These are phyloP conservation scores for Paraphoma sp. DNA, from an alignment of 2,329 filamentous ascomycete genomes.

Conservation along the genomic window DNA sequence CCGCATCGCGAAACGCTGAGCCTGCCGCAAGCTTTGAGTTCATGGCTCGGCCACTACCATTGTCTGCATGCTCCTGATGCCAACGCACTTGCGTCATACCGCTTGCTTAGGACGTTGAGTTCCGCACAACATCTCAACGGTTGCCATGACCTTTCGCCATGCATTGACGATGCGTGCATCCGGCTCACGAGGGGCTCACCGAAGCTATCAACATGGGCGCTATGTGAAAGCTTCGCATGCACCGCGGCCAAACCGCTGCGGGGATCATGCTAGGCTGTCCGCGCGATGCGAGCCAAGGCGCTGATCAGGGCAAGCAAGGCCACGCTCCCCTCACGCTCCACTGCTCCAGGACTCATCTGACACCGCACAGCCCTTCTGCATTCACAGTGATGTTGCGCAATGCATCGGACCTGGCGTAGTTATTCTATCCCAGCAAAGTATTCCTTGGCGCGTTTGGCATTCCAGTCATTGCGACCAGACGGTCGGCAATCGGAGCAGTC, in stretches of 20 bases:
- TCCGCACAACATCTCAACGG: conserved; percentile 8
- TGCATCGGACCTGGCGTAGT: conserved; percentile 3
- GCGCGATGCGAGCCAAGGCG: conserved; percentile 11
- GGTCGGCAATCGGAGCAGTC: not conserved
- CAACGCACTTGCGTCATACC: conserved; percentile 20
- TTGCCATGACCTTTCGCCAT: conserved; percentile 13
- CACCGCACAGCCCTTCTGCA: conserved; percentile 19
- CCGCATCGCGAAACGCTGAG: conserved; percentile 3
- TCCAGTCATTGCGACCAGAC: not conserved
- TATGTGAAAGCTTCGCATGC: not conserved
- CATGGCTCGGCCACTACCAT: conserved; percentile 1
- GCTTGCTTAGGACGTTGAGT: conserved; percentile 2
- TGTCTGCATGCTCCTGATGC: conserved; percentile 4
- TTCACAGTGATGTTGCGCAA: conserved; percentile 20
- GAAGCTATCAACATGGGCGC: not conserved
- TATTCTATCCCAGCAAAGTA: not conserved
- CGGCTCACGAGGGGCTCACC: not conserved
- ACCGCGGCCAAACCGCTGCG: conserved; percentile 7
- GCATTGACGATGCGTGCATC: not conserved
- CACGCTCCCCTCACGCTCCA: conserved; percentile 5
- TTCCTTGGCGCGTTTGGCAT: not conserved
- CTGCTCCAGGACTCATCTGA: conserved; percentile 18
- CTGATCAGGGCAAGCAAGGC: conserved; percentile 6
- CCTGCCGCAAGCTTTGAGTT: conserved; percentile 1
- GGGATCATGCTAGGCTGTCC: conserved; percentile 12